Base-by-base conservation (phyloP, 441 rosid genomes). In the Syzygium syzygioides region DNA sequence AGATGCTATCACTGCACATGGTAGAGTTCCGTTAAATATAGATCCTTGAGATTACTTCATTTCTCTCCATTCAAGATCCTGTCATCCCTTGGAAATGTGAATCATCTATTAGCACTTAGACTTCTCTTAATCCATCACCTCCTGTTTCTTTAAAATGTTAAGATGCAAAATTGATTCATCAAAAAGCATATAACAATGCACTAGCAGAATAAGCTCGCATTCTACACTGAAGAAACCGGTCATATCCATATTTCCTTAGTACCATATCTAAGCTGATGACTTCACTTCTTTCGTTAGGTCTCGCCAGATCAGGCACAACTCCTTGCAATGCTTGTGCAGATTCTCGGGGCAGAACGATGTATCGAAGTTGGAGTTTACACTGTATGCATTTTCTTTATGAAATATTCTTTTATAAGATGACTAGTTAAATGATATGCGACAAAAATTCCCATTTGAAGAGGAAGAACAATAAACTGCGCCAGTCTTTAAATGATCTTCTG, bases 301-400 rank as follows among this genome's bases (percentile, higher is more conserved):
- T 96, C 99, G 52, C 99, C 99, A 55, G 99, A 97, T 91, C 99
- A 97, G 88, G 98, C 97, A 48, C 99, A 97, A 60, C 91, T 97
- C 80, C 98, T 97, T 64, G 96, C 98, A 12, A 96, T 96, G 98
- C 96, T 97, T 86, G 98, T 96, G 86, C 98, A 94, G 93, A 92
- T 95, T 88, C 97, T 96, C 32, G 97, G 97, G 17, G 99, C 99
- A 14, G 91, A 94, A 87, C 93, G 95, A 55, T 97, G 99, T 88
- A 96, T 97, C 55, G 99, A 96, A 95, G 95, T 97, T 19, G 99
- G 99, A 88, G 99, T 97, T 89, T 97, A 94, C 91, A 96, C 98
- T 32, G 98, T 97, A 93, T 64, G 94, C 90, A 79, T 88, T 68
- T 66, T 59, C 59, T 13, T 86, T 13, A 15, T 54, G 45, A 10